These are phyloP conservation scores for Chaetomium tenue DNA, from an alignment of 495 filamentous ascomycete genomes.

Conservation along the genomic window DNA sequence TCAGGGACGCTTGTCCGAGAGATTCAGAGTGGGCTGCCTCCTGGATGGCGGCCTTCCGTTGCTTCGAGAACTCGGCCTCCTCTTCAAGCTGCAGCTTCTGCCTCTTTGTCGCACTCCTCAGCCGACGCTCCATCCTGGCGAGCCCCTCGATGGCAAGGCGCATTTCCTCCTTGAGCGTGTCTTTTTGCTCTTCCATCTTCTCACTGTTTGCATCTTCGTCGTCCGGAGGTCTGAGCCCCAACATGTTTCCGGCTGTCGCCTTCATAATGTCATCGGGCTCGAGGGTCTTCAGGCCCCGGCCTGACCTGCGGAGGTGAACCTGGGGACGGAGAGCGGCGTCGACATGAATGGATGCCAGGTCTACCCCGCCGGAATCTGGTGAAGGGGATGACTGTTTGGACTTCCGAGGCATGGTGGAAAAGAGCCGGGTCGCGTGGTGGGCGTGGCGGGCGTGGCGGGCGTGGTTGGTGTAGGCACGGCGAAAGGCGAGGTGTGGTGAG, in stretches of 20 bases:
- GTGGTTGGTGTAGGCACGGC: neutral
- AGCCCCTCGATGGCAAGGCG: slow-evolving; percentile 33
- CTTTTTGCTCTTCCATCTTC: slow-evolving; percentile 15
- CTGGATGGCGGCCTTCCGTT: neutral
- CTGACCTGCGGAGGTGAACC: slow-evolving; percentile 29
- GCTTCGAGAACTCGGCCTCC: slow-evolving; percentile 7
- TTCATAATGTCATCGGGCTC: slow-evolving; percentile 13
- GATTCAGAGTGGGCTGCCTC: neutral
- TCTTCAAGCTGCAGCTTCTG: slow-evolving; percentile 34
- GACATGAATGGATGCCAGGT: neutral
- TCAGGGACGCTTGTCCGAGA: neutral
- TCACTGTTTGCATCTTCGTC: neutral
- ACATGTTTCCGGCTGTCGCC: slow-evolving; percentile 24
- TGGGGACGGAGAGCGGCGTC: slow-evolving; percentile 21
- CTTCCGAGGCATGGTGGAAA: slow-evolving; percentile 5
- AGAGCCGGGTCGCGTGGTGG: neutral
- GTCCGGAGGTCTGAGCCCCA: slow-evolving; percentile 16
- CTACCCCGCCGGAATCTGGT: neutral
- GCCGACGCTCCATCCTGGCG: slow-evolving; percentile 32
- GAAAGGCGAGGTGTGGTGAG: neutral
- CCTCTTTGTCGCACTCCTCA: slow-evolving; percentile 29
- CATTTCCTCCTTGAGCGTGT: slow-evolving; percentile 26
- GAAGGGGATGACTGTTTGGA: neutral
- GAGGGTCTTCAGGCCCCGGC: slow-evolving; percentile 23
- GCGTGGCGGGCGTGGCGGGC: neutral